phyloP scores from a whole-genome alignment of 208 protist species.

The Leishmania guyanensis region DNA sequence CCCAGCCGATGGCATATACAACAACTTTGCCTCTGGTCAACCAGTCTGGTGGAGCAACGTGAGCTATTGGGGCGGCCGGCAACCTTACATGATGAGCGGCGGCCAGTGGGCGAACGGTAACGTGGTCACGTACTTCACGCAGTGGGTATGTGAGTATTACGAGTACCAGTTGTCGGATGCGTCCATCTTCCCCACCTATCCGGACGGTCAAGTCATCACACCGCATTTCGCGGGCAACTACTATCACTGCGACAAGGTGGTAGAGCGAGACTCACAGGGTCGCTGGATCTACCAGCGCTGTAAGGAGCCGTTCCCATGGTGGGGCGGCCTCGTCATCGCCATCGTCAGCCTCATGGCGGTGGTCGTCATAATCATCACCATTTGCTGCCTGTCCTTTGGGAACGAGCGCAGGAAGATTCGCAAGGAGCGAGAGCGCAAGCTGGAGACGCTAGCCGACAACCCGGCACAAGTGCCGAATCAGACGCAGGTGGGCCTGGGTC shows the following conservation, averaged over 20 bases:
- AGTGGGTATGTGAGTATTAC: slow-evolving; percentile 74
- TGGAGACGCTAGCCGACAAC: slow-evolving; percentile 43
- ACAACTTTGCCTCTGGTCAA: slow-evolving; percentile 34
- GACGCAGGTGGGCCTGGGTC: slow-evolving; percentile 54
- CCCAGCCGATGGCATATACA: slow-evolving; percentile 27
- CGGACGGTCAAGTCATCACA: slow-evolving; percentile 47
- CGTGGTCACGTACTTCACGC: slow-evolving; percentile 38
- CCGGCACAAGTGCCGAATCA: slow-evolving; percentile 54
- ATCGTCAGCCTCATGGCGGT: slow-evolving; percentile 34
- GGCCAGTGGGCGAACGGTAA: slow-evolving; percentile 55
- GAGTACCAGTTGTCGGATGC: slow-evolving; percentile 49
- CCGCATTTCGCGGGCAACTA: slow-evolving; percentile 11
- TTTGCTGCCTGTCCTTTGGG: slow-evolving; percentile 46
- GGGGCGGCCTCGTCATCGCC: slow-evolving; percentile 51
- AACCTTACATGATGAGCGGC: slow-evolving; percentile 36
- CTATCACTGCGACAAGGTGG: slow-evolving; percentile 41
- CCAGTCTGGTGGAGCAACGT: slow-evolving; percentile 46
- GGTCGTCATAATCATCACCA: slow-evolving; percentile 43
- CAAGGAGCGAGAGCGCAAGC: slow-evolving; percentile 33
- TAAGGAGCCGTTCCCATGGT: slow-evolving; percentile 54
- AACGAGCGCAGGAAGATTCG: slow-evolving; percentile 35
- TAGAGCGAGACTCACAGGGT: slow-evolving; percentile 36
- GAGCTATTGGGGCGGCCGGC: slow-evolving; percentile 51
- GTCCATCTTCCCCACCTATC: slow-evolving; percentile 54
- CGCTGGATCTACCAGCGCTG: slow-evolving; percentile 49